A percentile compares a stretch with the other conserved stretches of the same genome.
phyloP scores from a whole-genome alignment of 169 alveolate genomes.

The Plasmodium chabaudi region DNA sequence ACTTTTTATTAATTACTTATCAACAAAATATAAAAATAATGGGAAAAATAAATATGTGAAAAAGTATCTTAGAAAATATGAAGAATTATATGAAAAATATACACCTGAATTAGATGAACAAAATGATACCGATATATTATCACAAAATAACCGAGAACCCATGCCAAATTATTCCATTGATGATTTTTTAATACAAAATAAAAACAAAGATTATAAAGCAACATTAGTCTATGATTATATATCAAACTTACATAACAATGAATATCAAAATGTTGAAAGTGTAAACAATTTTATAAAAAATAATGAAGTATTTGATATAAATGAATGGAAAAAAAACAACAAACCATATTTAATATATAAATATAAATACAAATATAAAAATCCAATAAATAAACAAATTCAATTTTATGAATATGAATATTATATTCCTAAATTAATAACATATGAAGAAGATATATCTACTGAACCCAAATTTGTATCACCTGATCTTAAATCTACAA shows the following conservation, averaged over 20 bases:
- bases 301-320: slow-evolving; percentile 52
- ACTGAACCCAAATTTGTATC: slow-evolving; percentile 69
- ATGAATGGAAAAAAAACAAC: slow-evolving; percentile 36
- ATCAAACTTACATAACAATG: slow-evolving; percentile 69
- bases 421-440: slow-evolving; percentile 60
- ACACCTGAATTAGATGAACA: slow-evolving; percentile 25
- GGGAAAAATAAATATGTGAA: slow-evolving; percentile 20
- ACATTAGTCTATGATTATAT: slow-evolving; percentile 62
- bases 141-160: neutral
- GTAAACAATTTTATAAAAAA: slow-evolving; percentile 70
- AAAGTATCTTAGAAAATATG: slow-evolving; percentile 42
- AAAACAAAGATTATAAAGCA: slow-evolving; percentile 31
- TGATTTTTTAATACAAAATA: slow-evolving; percentile 53
- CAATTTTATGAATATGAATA: slow-evolving; percentile 41
- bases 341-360: slow-evolving; percentile 59
- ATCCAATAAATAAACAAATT: slow-evolving; percentile 15
- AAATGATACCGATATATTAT: slow-evolving; percentile 16
- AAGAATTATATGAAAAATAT: slow-evolving; percentile 68
- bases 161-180: slow-evolving; percentile 17
- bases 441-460: slow-evolving; percentile 75
- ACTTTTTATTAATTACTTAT: slow-evolving; percentile 17
- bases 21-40: neutral
- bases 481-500: slow-evolving; percentile 44
- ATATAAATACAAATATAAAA: slow-evolving; percentile 46
- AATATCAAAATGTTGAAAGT: slow-evolving; percentile 42